A percentile compares a stretch with the other conserved stretches of the same genome.
Evolutionary conservation across 495 filamentous ascomycete genomes (phyloP).

Genomic region (Halenospora varia): DNA sequence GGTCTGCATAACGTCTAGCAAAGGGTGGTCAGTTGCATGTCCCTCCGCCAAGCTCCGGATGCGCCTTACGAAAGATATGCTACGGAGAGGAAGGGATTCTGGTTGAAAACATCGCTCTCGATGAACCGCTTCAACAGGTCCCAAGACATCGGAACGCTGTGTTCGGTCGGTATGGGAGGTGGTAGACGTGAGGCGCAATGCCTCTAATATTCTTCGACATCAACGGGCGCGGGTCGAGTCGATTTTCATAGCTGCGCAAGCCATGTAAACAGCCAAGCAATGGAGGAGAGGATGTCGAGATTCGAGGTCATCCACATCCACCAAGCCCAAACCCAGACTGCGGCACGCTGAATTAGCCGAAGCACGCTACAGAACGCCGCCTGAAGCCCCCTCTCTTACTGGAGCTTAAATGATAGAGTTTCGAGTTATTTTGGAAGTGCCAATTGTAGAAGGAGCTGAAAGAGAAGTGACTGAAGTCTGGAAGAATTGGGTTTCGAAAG

Average conservation of each 20-base stretch:
- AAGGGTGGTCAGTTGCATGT: slow-evolving; percentile 1
- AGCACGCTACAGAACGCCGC: not conserved
- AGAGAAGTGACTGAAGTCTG: too few species aligned
- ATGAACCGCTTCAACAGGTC: slow-evolving; percentile 72
- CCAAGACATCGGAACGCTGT: slow-evolving; percentile 37
- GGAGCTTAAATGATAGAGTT: too few species aligned
- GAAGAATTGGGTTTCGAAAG: too few species aligned
- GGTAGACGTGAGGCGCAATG: slow-evolving; percentile 17
- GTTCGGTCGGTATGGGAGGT: not conserved
- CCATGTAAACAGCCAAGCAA: slow-evolving; percentile 3
- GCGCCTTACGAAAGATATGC: slow-evolving; percentile 69
- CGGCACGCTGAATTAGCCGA: not conserved
- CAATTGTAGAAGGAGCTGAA: too few species aligned
- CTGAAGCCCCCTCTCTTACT: not conserved
- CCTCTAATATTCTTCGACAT: slow-evolving; percentile 27
- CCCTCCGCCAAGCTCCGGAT: not conserved
- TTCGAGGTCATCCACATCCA: not conserved
- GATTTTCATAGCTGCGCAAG: slow-evolving; percentile 11
- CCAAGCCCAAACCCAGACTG: not conserved
- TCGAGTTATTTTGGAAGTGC: too few species aligned
- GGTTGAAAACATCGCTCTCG: slow-evolving; percentile 79
- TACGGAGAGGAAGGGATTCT: slow-evolving; percentile 73
- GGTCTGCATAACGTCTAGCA: slow-evolving; percentile 69
- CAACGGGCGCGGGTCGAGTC: slow-evolving; percentile 6
- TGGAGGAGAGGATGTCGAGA: not conserved